These are phyloP conservation scores for Lentinula lateritia DNA, from an alignment of 768 basidiomycete species.

Conservation along the genomic window DNA sequence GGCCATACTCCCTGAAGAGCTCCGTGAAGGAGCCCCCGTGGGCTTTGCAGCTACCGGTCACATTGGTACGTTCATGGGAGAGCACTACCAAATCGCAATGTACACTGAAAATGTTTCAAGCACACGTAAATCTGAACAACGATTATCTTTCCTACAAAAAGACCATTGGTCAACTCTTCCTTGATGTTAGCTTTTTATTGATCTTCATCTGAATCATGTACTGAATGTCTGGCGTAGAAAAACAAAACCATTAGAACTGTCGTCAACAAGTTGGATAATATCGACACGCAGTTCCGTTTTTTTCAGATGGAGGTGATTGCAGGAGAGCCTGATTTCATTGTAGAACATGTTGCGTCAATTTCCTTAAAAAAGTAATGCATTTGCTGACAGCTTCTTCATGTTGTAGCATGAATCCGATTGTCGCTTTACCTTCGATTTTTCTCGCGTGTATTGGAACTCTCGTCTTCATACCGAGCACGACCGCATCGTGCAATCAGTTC, in stretches of 20 bases:
- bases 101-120: slow-evolving; percentile 30
- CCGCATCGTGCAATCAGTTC: slow-evolving; percentile 71
- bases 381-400: neutral
- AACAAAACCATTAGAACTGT: slow-evolving; percentile 78
- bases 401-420: slow-evolving; percentile 79
- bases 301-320: slow-evolving; percentile 97
- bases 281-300: slow-evolving; percentile 82
- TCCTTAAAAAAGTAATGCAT: neutral
- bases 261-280: slow-evolving; percentile 89
- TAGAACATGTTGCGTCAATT: slow-evolving; percentile 65
- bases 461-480: slow-evolving; percentile 89
- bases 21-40: slow-evolving; percentile 74
- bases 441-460: slow-evolving; percentile 97
- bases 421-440: slow-evolving; percentile 90
- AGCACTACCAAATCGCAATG: neutral
- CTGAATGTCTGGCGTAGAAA: slow-evolving; percentile 53
- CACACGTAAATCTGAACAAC: slow-evolving; percentile 85
- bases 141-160: slow-evolving; percentile 91
- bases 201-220: neutral
- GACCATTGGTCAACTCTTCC: slow-evolving; percentile 85
- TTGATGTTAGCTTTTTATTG: slow-evolving; percentile 60
- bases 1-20: slow-evolving; percentile 72
- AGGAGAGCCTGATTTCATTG: slow-evolving; percentile 81
- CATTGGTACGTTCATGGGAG: slow-evolving; percentile 51
- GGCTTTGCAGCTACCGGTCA: slow-evolving; percentile 90